Conservation (phyloP, 192 early-diverging fungal species). For the Linnemannia elongata region DNA sequence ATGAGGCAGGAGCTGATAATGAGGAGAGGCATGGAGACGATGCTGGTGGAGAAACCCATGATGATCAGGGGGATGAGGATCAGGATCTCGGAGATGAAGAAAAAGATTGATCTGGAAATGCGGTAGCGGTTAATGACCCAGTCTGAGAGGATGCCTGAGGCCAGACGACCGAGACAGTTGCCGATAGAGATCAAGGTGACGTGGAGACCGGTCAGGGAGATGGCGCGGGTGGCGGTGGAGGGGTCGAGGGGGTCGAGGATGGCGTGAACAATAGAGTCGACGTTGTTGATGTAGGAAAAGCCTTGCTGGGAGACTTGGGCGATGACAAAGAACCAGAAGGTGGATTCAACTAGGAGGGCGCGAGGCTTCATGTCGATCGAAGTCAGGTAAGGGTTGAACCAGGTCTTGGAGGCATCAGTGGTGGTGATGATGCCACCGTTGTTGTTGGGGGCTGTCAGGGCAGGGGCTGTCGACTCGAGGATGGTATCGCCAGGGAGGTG, state of each 20-base stretch:
- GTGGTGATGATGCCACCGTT: conserved; percentile 10
- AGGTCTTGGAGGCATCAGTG: conserved; percentile 7
- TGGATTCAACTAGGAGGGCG: conserved; percentile 36
- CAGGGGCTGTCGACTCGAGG: conserved; percentile 28
- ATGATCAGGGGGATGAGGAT: conserved; percentile 47
- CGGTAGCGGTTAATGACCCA: conserved; percentile 53
- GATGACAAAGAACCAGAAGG: conserved; percentile 56
- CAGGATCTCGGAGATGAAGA: conserved; percentile 45
- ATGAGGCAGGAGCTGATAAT: conserved; percentile 39
- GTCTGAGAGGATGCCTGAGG: conserved; percentile 49
- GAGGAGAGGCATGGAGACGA: conserved; percentile 22
- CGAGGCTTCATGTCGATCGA: conserved; percentile 50
- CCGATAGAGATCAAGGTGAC: conserved; percentile 51
- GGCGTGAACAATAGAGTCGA: conserved; percentile 53
- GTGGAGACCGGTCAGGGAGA: conserved; percentile 47
- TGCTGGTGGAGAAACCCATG: conserved; percentile 34
- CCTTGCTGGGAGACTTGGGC: conserved; percentile 53
- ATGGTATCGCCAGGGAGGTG: conserved; percentile 47
- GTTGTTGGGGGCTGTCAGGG: neutral
- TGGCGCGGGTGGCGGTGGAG: conserved; percentile 17
- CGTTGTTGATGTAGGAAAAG: conserved; percentile 56
- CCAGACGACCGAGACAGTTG: conserved; percentile 53
- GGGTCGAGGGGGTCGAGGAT: conserved; percentile 45
- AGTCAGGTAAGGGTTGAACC: conserved; percentile 45
- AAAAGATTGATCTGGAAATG: conserved; percentile 54